Percentiles rank a stretch among this genome's conserved stretches.
These are phyloP conservation scores for Paramecium octaurelia DNA, from an alignment of 73 alveolate genomes.

Conservation along the genomic window DNA sequence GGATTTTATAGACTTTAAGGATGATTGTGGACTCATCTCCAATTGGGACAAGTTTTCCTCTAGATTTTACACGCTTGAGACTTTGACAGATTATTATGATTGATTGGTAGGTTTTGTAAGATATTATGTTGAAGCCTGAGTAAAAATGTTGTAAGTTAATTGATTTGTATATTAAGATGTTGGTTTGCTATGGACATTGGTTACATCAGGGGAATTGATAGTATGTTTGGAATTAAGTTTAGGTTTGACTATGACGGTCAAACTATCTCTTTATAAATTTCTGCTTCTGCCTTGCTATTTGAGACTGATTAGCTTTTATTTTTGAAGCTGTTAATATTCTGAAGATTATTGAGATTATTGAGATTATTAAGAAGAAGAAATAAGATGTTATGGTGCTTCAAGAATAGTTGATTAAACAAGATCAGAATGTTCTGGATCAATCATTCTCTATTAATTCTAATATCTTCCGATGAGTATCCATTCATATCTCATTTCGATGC, in stretches of 20 bases:
- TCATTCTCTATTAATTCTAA: not conserved
- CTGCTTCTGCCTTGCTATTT: not conserved
- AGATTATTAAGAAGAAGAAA: not conserved
- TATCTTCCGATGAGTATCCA: not conserved
- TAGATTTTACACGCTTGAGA: not conserved
- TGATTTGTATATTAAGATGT: not conserved
- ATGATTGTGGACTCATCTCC: not conserved
- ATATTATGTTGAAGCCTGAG: not conserved
- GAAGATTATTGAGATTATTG: not conserved
- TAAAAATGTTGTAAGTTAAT: not conserved
- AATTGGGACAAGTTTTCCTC: not conserved
- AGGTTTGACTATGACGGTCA: not conserved
- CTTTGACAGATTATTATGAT: not conserved
- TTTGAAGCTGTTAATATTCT: not conserved
- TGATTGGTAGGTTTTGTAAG: not conserved
- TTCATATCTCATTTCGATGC: not conserved
- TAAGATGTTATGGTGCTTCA: not conserved
- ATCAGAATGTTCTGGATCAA: conserved; percentile 29
- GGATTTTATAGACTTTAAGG: not conserved
- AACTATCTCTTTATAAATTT: not conserved
- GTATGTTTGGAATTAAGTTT: not conserved
- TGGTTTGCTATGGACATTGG: not conserved
- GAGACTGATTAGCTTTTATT: not conserved
- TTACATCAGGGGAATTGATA: not conserved
- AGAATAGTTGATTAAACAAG: not conserved